These are phyloP conservation scores for Radiomyces spectabilis DNA, from an alignment of 192 early-diverging fungal genomes.

Conservation along the genomic window DNA sequence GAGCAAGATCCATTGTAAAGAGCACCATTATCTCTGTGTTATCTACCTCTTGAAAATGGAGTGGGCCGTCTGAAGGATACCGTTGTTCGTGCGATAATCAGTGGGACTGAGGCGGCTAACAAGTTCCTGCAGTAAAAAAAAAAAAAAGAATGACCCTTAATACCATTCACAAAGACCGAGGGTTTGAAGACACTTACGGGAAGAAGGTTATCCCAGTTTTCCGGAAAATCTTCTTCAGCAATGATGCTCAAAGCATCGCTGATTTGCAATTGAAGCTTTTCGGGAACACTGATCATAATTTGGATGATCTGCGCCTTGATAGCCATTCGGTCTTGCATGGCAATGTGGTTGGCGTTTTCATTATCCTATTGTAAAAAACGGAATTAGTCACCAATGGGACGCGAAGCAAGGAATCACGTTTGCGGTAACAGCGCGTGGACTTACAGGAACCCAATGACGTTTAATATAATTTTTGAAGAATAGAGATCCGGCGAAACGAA, in stretches of 20 bases:
- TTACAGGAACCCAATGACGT: constrained; percentile 65
- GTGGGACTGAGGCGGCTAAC: constrained; percentile 65
- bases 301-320: constrained; percentile 83
- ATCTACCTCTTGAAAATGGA: constrained; percentile 82
- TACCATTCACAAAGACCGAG: not conserved
- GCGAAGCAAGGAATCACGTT: constrained; percentile 26
- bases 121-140: constrained; percentile 50
- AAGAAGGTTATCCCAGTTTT: constrained; percentile 78
- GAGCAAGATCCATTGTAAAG: not conserved
- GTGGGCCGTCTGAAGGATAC: constrained; percentile 90
- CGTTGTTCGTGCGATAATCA: constrained; percentile 83
- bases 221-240: constrained; percentile 89
- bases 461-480: constrained; percentile 98
- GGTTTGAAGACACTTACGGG: constrained; percentile 30
- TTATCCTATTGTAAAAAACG: constrained; percentile 37
- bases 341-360: constrained; percentile 48
- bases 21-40: not conserved
- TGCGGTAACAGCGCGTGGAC: constrained; percentile 25
- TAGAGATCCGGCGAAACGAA: constrained; percentile 76
- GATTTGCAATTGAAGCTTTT: constrained; percentile 78
- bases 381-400: not conserved
- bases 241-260: constrained; percentile 92
- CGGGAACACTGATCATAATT: constrained; percentile 78
- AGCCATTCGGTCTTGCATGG: constrained; percentile 56
- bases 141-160: not conserved